Evolutionary conservation across 2,329 filamentous ascomycete species (phyloP).

Genomic region (Neonectria ditissima): DNA sequence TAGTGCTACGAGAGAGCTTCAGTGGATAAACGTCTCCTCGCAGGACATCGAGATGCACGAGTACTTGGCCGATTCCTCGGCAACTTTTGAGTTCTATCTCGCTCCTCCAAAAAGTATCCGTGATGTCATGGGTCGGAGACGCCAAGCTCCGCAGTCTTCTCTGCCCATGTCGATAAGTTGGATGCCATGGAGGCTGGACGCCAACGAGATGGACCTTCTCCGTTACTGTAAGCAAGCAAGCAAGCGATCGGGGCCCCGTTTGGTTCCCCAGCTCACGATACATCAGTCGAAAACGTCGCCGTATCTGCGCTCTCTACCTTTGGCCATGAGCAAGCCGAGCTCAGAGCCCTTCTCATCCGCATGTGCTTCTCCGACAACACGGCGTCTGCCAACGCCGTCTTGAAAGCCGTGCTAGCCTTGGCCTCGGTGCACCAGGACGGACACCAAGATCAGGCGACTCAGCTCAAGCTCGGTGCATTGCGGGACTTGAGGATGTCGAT

Average conservation of each 20-base stretch:
- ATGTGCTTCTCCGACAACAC: background rate
- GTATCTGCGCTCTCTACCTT: background rate
- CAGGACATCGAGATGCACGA: background rate
- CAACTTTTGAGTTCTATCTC: background rate
- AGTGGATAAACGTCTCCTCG: background rate
- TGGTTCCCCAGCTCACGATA: background rate
- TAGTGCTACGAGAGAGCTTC: background rate
- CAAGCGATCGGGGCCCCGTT: background rate
- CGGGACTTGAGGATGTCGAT: background rate
- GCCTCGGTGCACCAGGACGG: background rate
- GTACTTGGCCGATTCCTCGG: background rate
- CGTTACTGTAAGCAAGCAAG: background rate
- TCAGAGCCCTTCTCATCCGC: background rate
- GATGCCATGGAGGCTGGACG: background rate
- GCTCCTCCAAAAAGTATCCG: background rate
- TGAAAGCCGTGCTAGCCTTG: background rate
- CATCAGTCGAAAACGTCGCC: background rate
- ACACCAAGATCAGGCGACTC: background rate
- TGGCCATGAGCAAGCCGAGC: background rate
- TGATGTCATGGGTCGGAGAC: background rate
- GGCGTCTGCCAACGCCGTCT: background rate
- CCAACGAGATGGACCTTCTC: background rate
- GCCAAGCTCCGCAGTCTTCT: background rate
- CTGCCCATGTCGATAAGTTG: background rate
- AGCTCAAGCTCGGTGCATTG: background rate